Evolutionary conservation across 2,329 filamentous ascomycete genomes (phyloP).

Genomic region (Colletotrichum truncatum): DNA sequence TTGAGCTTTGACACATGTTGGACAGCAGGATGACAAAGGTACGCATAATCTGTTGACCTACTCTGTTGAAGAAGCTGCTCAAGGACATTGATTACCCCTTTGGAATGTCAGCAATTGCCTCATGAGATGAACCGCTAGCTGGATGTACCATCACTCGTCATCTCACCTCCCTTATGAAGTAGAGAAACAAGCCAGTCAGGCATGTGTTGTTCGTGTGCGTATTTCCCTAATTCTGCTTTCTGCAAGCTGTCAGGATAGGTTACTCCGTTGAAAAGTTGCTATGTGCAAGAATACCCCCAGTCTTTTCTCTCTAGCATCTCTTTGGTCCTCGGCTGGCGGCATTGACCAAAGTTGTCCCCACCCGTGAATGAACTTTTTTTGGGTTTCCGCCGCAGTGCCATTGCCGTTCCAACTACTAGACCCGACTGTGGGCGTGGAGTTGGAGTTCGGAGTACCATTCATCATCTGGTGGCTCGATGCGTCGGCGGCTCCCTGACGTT

Average conservation of each 20-base stretch:
- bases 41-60: conserved; percentile 72
- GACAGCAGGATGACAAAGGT: conserved; percentile 80
- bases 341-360: conserved; percentile 40
- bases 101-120: conserved; percentile 51
- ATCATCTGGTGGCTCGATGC: conserved; percentile 2
- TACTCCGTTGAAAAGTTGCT: not conserved
- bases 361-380: conserved; percentile 36
- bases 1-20: conserved; percentile 84
- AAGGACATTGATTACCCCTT: conserved; percentile 70
- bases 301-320: not conserved
- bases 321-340: not conserved
- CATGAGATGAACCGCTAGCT: conserved; percentile 1
- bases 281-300: conserved; percentile 11
- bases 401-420: not conserved
- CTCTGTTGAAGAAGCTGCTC: conserved; percentile 72
- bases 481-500: conserved; percentile 14
- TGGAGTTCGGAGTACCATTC: not conserved
- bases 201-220: conserved; percentile 80
- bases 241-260: conserved; percentile 33
- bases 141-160: conserved; percentile 59
- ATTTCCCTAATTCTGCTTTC: conserved; percentile 74
- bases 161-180: conserved; percentile 67
- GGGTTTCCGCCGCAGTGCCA: not conserved
- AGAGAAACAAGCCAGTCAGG: conserved; percentile 72
- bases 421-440: not conserved